These are phyloP conservation scores for Fagopyrum homotropicum DNA, from an alignment of 148 eudicot species.

Conservation along the genomic window DNA sequence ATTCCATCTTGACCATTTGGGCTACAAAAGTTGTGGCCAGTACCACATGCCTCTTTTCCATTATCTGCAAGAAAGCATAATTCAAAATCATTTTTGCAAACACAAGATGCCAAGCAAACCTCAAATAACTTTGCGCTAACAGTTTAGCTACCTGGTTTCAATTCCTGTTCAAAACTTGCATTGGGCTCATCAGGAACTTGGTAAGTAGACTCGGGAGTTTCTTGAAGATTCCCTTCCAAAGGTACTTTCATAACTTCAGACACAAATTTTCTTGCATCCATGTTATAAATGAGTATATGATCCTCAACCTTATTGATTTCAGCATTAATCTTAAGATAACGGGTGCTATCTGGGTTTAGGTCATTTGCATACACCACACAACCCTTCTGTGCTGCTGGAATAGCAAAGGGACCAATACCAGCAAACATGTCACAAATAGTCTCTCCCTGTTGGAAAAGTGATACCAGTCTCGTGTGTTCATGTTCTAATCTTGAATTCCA, in stretches of 20 bases:
- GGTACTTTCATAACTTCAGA: constrained; percentile 60
- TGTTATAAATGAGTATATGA: constrained; percentile 47
- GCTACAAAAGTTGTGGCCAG: neutral
- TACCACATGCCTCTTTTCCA: neutral
- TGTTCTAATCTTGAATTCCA: constrained; percentile 99
- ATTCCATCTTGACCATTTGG: neutral
- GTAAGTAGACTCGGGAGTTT: constrained; percentile 23
- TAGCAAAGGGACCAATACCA: constrained; percentile 97
- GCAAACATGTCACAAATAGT: constrained; percentile 94
- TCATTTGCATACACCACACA: constrained; percentile 91
- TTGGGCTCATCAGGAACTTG: constrained; percentile 24
- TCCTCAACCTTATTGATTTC: constrained; percentile 74
- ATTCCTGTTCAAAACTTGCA: constrained; percentile 20
- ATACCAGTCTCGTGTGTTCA: constrained; percentile 84
- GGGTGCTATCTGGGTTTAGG: constrained; percentile 84
- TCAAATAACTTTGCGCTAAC: neutral
- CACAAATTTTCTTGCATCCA: constrained; percentile 84
- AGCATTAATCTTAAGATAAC: constrained; percentile 72
- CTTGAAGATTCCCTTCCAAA: constrained; percentile 26
- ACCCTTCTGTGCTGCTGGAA: constrained; percentile 97
- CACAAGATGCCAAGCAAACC: neutral
- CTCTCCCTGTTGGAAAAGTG: constrained; percentile 68
- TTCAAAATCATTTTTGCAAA: neutral
- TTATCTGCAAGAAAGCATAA: constrained; percentile 6
- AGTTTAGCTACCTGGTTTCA: constrained; percentile 14